Conservation (phyloP, 2,329 filamentous ascomycete species). For the Talaromyces verruculosus region DNA sequence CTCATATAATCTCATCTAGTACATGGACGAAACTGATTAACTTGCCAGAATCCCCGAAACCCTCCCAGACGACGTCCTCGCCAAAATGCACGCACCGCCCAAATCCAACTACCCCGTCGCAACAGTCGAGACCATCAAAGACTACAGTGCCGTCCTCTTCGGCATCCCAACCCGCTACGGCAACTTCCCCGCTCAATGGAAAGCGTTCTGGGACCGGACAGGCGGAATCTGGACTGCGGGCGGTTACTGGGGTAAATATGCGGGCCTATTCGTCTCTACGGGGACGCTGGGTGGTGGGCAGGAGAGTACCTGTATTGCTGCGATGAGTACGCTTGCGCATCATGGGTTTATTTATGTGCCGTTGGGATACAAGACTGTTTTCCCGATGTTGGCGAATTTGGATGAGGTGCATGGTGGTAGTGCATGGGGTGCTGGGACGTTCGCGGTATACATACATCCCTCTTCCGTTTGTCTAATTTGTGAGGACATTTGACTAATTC, state of each 20-base stretch:
- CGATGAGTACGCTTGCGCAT: conserved; percentile 83
- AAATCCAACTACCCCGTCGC: conserved; percentile 68
- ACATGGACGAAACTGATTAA: neutral
- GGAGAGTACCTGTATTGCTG: conserved; percentile 77
- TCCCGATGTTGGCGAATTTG: conserved; percentile 68
- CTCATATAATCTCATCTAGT: neutral
- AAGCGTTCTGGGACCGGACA: conserved; percentile 79
- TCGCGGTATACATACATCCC: conserved; percentile 55
- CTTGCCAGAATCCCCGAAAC: conserved; percentile 73
- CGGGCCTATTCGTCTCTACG: conserved; percentile 85
- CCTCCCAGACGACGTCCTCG: conserved; percentile 75
- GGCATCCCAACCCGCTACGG: conserved; percentile 95
- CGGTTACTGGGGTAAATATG: conserved; percentile 81
- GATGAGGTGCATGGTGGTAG: conserved; percentile 79
- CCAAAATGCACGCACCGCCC: conserved; percentile 85
- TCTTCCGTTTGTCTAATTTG: neutral
- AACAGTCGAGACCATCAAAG: conserved; percentile 60
- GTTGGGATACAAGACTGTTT: conserved; percentile 82
- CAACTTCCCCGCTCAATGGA: conserved; percentile 97
- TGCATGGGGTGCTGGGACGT: conserved; percentile 93
- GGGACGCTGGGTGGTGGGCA: conserved; percentile 83
- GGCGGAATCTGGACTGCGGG: conserved; percentile 80
- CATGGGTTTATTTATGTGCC: conserved; percentile 96
- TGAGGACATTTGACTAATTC: neutral
- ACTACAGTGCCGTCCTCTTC: conserved; percentile 86